phyloP scores from a whole-genome alignment of 164 flowering plant genomes.

The Brasenia schreberi region DNA sequence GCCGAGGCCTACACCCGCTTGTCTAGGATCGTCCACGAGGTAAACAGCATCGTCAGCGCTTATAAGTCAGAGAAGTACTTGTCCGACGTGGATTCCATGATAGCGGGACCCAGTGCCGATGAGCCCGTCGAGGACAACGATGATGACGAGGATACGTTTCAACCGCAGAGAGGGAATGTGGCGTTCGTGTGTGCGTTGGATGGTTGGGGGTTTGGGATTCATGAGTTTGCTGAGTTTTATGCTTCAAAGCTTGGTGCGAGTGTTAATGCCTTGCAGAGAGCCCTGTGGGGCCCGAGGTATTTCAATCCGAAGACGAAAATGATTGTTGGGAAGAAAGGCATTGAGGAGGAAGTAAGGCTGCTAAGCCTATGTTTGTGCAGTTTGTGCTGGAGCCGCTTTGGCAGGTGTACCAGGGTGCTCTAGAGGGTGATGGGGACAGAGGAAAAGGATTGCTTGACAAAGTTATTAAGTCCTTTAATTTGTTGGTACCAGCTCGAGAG shows the following conservation, averaged over 20 bases:
- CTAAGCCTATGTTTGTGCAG: slow-evolving; percentile 79
- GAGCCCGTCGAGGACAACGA: slow-evolving; percentile 63
- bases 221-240: slow-evolving; percentile 66
- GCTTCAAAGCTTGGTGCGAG: slow-evolving; percentile 64
- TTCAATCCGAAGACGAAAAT: slow-evolving; percentile 56
- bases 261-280: slow-evolving; percentile 36
- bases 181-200: slow-evolving; percentile 84
- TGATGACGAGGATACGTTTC: slow-evolving; percentile 85
- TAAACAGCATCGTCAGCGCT: slow-evolving; percentile 68
- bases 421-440: slow-evolving; percentile 55
- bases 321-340: slow-evolving; percentile 76
- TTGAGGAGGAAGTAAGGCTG: slow-evolving; percentile 18
- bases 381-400: slow-evolving; percentile 83
- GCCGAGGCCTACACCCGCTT: slow-evolving; percentile 60
- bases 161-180: slow-evolving; percentile 91
- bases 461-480: slow-evolving; percentile 53
- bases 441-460: slow-evolving; percentile 53
- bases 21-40: slow-evolving; percentile 71
- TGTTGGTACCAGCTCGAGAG: slow-evolving; percentile 60
- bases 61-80: slow-evolving; percentile 82
- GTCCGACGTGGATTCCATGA: slow-evolving; percentile 75
- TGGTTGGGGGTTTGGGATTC: slow-evolving; percentile 84
- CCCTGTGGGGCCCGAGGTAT: slow-evolving; percentile 78
- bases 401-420: slow-evolving; percentile 60
- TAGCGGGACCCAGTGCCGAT: slow-evolving; percentile 31